Conservation (phyloP, 306 rosid species). For the Geum urbanum region DNA sequence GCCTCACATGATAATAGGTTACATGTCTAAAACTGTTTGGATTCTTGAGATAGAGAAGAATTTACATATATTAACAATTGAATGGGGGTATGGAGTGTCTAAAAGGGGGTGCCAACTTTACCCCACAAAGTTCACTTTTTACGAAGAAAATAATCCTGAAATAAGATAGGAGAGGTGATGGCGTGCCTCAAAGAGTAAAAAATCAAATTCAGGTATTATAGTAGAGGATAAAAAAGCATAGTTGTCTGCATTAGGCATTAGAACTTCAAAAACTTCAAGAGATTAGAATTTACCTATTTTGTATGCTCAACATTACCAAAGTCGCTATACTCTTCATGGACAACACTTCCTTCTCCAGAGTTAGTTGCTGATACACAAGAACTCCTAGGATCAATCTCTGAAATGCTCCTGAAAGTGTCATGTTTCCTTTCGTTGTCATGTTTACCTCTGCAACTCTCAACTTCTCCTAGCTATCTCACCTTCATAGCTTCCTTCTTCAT, state of each 20-base stretch:
- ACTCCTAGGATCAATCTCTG: conserved; percentile 32
- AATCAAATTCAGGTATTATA: not conserved
- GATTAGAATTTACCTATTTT: conserved; percentile 37
- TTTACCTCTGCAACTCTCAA: conserved; percentile 69
- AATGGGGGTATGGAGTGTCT: no score
- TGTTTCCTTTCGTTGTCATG: conserved; percentile 29
- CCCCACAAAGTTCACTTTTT: not conserved
- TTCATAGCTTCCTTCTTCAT: conserved; percentile 73
- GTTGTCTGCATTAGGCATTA: no score
- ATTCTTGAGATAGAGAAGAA: no score
- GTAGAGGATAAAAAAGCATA: no score
- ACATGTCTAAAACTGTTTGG: no score
- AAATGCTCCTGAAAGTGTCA: conserved; percentile 23
- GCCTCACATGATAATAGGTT: no score
- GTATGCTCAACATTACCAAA: conserved; percentile 27
- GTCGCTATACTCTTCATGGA: conserved; percentile 18
- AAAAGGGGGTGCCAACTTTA: no score
- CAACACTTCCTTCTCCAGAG: conserved; percentile 28
- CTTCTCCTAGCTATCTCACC: no score
- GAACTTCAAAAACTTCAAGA: not conserved
- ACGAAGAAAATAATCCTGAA: not conserved
- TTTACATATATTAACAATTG: no score
- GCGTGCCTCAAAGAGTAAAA: not conserved
- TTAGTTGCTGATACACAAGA: conserved; percentile 30
- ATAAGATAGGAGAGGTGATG: not conserved